These are phyloP conservation scores for Pleurozium schreberi DNA, from an alignment of 225 moss, liverwort and hornwort species.

Conservation along the genomic window DNA sequence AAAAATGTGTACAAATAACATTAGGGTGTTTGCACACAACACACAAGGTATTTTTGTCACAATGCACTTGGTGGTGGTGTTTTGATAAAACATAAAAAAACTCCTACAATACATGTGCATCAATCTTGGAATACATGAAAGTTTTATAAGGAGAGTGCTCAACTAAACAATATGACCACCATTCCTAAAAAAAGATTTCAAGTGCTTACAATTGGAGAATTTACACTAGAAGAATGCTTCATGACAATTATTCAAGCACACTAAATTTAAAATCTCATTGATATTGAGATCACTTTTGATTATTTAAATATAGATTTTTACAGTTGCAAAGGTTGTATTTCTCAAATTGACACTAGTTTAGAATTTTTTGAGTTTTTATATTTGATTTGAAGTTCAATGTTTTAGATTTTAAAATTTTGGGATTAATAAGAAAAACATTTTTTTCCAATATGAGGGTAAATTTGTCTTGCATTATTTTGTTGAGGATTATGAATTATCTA, in stretches of 20 bases:
- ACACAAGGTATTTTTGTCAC: neutral
- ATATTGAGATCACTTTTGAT: fast-evolving
- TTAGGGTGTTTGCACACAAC: fast-evolving
- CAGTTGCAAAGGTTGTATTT: fast-evolving
- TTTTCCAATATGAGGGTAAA: neutral
- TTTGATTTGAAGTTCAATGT: neutral
- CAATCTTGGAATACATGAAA: too few species aligned
- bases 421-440: neutral
- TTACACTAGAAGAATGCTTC: neutral
- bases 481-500: neutral
- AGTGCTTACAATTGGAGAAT: neutral
- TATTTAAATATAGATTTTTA: neutral
- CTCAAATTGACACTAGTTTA: fast-evolving
- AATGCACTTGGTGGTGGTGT: too few species aligned
- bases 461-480: too few species aligned
- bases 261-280: neutral
- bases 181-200: fast-evolving
- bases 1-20: neutral
- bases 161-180: too few species aligned
- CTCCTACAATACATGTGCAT: neutral
- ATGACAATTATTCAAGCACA: fast-evolving
- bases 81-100: neutral
- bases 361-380: neutral
- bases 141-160: neutral
- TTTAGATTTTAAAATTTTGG: neutral